Evolutionary conservation across 2,329 filamentous ascomycete species (phyloP).

Genomic region (Monosporascus sp.): DNA sequence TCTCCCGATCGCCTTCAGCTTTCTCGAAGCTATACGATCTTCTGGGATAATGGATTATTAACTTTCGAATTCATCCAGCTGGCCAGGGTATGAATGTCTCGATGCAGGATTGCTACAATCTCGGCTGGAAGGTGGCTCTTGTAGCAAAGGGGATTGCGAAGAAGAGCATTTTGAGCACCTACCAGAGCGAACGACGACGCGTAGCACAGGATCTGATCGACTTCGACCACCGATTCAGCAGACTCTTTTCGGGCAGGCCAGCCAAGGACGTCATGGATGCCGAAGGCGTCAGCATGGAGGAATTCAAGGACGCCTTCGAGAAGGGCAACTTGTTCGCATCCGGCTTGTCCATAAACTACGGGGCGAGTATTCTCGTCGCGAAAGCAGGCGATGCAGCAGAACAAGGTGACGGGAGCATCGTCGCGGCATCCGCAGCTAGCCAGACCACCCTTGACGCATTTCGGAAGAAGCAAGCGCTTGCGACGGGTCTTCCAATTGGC

Average conservation of each 20-base stretch:
- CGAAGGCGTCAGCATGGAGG: constrained; percentile 50
- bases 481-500: constrained; percentile 42
- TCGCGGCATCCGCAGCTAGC: constrained; percentile 2
- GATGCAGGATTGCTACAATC: constrained; percentile 59
- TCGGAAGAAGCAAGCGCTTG: constrained; percentile 35
- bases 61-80: constrained; percentile 30
- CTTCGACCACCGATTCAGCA: constrained; percentile 55
- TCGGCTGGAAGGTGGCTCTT: constrained; percentile 38
- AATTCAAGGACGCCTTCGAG: constrained; percentile 57
- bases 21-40: no score
- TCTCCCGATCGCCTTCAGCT: no score
- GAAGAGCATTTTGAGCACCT: constrained; percentile 36
- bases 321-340: constrained; percentile 57
- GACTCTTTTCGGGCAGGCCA: constrained; percentile 52
- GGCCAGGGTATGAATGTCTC: constrained; percentile 64
- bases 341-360: constrained; percentile 54
- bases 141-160: constrained; percentile 36
- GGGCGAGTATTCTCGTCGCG: constrained; percentile 48
- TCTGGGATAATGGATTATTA: no score
- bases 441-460: constrained; percentile 10
- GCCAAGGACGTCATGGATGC: constrained; percentile 47
- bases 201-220: constrained; percentile 64
- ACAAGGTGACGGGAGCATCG: constrained; percentile 43
- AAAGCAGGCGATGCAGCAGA: constrained; percentile 41
- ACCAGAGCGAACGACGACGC: neutral